Conservation (phyloP, 805 yeast genomes). For the Sporopachydermia quercuum region DNA sequence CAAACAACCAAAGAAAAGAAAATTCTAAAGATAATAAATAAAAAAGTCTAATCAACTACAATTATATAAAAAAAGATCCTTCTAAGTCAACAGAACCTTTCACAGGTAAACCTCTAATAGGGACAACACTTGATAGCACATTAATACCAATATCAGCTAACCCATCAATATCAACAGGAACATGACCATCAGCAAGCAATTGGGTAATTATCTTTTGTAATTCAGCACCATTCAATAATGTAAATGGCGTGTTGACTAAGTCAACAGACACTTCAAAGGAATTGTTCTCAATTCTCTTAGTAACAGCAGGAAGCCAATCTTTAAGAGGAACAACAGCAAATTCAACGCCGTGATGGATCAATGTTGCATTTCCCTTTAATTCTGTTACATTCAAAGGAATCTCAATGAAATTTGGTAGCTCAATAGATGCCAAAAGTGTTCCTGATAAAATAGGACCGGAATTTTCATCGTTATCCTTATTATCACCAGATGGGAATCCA, state of each 20-base stretch:
- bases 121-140: background rate
- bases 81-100: background rate
- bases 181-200: background rate
- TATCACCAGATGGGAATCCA: background rate
- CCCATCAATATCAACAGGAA: background rate
- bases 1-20: too few species aligned
- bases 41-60: too few species aligned
- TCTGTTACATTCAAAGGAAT: background rate
- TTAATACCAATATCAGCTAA: background rate
- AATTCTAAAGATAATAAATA: too few species aligned
- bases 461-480: background rate
- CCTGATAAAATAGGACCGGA: background rate
- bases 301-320: background rate
- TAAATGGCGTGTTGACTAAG: background rate
- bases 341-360: background rate
- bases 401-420: background rate
- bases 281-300: background rate
- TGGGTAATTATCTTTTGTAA: background rate
- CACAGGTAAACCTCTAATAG: background rate
- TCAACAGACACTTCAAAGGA: background rate
- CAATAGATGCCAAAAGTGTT: background rate
- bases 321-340: background rate
- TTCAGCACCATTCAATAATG: too few species aligned
- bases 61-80: background rate
- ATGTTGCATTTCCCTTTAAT: background rate